Conservation (phyloP, 2,329 filamentous ascomycete genomes). For the Ceratocystis alfenasii region DNA sequence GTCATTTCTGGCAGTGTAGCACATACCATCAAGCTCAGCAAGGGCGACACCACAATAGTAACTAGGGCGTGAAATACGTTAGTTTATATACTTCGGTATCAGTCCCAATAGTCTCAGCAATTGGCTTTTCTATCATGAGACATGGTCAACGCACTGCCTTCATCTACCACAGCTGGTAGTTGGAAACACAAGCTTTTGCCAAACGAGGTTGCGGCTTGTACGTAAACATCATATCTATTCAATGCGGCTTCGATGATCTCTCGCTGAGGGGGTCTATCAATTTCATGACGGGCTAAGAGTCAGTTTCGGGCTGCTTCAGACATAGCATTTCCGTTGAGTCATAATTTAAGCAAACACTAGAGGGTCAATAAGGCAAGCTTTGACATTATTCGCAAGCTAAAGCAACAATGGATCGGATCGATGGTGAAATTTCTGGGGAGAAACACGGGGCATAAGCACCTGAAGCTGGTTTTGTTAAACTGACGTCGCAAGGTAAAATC, state of each 20-base stretch:
- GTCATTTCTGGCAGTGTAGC: too few species aligned
- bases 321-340: neutral
- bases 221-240: conserved; percentile 76
- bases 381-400: conserved; percentile 3
- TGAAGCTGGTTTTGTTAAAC: conserved; percentile 62
- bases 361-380: conserved; percentile 13
- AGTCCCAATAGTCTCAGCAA: conserved; percentile 1
- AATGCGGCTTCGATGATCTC: conserved; percentile 78
- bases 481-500: conserved; percentile 62
- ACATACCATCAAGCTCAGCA: conserved; percentile 74
- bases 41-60: conserved; percentile 79
- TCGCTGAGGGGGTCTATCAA: conserved; percentile 60
- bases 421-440: neutral
- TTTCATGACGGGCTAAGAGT: neutral
- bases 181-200: conserved; percentile 92
- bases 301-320: neutral
- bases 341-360: neutral
- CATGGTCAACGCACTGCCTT: conserved; percentile 53
- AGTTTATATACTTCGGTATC: neutral
- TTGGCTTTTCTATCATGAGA: neutral
- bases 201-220: conserved; percentile 83
- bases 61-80: conserved; percentile 37
- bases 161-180: conserved; percentile 74
- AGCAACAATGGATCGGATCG: neutral
- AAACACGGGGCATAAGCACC: conserved; percentile 36